phyloP scores from a whole-genome alignment of 768 basidiomycete genomes.

The Tylopilus felleus region DNA sequence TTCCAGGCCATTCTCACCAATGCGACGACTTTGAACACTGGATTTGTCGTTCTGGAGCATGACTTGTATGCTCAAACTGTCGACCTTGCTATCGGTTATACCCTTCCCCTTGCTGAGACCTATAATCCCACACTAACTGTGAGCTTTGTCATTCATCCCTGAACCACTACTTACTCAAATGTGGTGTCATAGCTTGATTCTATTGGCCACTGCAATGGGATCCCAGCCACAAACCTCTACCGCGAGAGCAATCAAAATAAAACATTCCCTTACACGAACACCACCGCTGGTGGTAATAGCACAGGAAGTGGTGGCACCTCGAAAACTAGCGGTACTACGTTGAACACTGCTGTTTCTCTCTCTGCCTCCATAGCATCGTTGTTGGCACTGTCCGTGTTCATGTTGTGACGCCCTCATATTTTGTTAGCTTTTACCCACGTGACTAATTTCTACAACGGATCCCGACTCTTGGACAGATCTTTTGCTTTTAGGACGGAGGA shows the following conservation, averaged over 20 bases:
- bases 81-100: slow-evolving; percentile 86
- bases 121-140: slow-evolving; percentile 67
- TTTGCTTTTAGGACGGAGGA: slow-evolving; percentile 8
- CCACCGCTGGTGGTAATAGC: slow-evolving; percentile 16
- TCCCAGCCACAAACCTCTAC: slow-evolving; percentile 69
- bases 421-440: slow-evolving; percentile 8
- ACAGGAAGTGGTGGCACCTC: slow-evolving; percentile 4
- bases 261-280: slow-evolving; percentile 55
- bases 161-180: not conserved
- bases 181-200: slow-evolving; percentile 50
- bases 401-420: slow-evolving; percentile 16
- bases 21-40: slow-evolving; percentile 56
- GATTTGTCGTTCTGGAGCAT: slow-evolving; percentile 88
- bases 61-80: slow-evolving; percentile 84
- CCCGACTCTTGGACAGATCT: slow-evolving; percentile 13
- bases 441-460: slow-evolving; percentile 23
- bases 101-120: slow-evolving; percentile 68
- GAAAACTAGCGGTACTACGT: slow-evolving; percentile 1
- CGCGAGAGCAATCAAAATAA: slow-evolving; percentile 75
- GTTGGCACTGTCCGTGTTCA: slow-evolving; percentile 9
- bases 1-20: slow-evolving; percentile 75
- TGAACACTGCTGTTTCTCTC: slow-evolving; percentile 17
- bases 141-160: slow-evolving; percentile 12
- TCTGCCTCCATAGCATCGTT: slow-evolving; percentile 9
- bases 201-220: slow-evolving; percentile 73